Conservation (phyloP, 768 basidiomycete species). For the Macrolepiota albuminosa region DNA sequence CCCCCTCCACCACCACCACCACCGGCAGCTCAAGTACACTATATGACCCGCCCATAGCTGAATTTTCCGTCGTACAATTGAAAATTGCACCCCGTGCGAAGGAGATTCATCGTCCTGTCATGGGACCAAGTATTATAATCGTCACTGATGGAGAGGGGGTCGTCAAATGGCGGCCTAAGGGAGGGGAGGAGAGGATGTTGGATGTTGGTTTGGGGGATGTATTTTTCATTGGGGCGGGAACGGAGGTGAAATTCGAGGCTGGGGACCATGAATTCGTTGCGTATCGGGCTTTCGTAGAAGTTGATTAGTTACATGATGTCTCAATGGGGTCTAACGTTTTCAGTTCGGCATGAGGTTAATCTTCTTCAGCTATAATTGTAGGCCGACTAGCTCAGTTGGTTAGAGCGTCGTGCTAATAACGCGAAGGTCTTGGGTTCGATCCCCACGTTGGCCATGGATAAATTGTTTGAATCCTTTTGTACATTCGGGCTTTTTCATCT, state of each 20-base stretch:
- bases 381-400: constrained; percentile 94
- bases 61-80: constrained; percentile 82
- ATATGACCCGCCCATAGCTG: constrained; percentile 91
- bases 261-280: constrained; percentile 40
- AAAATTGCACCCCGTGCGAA: constrained; percentile 37
- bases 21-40: constrained; percentile 35
- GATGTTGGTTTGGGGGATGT: constrained; percentile 63
- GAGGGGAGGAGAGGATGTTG: constrained; percentile 22
- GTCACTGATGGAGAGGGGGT: constrained; percentile 65
- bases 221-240: constrained; percentile 75
- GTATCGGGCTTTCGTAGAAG: constrained; percentile 70
- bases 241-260: constrained; percentile 43
- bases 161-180: constrained; percentile 39
- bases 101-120: constrained; percentile 57
- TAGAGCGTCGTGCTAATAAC: constrained; percentile 92
- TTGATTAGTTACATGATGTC: constrained; percentile 4
- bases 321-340: too few relatives aligned
- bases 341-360: too few relatives aligned
- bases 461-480: not conserved
- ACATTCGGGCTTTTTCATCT: too few relatives aligned
- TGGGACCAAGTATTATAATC: constrained; percentile 84
- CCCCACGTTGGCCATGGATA: constrained; percentile 63
- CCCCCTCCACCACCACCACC: constrained; percentile 15
- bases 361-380: not conserved
- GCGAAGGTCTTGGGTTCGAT: constrained; percentile 82